Base-by-base conservation (phyloP, 1,139 yeast genomes). In the Geotrichum bryndzae region DNA sequence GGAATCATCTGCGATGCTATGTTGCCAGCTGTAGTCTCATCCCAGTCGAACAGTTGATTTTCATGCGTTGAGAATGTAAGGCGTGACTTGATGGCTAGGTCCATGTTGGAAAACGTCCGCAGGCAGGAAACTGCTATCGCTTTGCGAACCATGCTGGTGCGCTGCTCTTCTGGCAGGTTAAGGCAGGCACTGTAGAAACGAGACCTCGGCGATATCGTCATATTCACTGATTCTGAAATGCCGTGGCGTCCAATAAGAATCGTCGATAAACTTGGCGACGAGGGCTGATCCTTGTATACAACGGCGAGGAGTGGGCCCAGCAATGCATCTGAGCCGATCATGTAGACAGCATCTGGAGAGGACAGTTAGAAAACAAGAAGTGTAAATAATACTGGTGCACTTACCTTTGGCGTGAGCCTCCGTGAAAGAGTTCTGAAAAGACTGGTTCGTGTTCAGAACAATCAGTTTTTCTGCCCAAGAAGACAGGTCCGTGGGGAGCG, bases 21-120 rank as follows among this genome's bases (percentile, higher is more conserved):
- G 13, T 79, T 77, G 0, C 97, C 97, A 1, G 96, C 94, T 60
- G 83, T 82, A 0, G 96, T 88, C 68, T 91, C 95, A 71, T 91
- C 97, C 74, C 76, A 73, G 63, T 72, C 70, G 62, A 25, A 68
- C 48, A 4, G 61, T 59, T 52, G 64, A 46, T 29, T 54, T 54
- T 27, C 64, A 27, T 51, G 48, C 38, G 56, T 53, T 38, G 52
- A 48, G 45, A 29, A 57, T 55, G 51, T 63, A 18, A 65, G 61
- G 31, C 56, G 57, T 18, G 62, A 51, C 35, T 64, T 61, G 23
- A 74, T 67, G 15, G 70, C 69, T 52, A 60, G 68, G 62, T 69
- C 77, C 66, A 90, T 73, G 41, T 82, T 78, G 10, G 90, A 85
- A 70, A 80, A 90, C 56, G 90, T 84, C 68, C 90, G 83, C 65